A percentile compares a stretch with the other conserved stretches of the same genome.
Evolutionary conservation across 1,284 basidiomycete genomes (phyloP).

Genomic region (Austroboletus olivaceoglutinosus): DNA sequence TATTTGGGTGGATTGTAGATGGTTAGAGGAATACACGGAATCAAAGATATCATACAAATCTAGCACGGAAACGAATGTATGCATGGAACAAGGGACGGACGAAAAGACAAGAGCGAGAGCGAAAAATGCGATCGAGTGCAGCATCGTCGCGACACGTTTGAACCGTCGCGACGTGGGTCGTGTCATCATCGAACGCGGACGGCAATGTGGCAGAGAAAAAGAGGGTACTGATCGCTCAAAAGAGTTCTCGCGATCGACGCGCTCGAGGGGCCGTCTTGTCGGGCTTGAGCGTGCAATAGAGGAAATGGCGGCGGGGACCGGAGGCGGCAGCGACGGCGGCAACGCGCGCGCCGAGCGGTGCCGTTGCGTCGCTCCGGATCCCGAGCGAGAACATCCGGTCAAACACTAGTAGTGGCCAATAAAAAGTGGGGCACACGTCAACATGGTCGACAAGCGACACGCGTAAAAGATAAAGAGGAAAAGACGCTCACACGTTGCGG

Average conservation of each 20-base stretch:
- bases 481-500: conserved; percentile 63
- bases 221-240: neutral
- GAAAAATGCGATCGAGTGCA: neutral
- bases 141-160: too few species aligned
- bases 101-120: neutral
- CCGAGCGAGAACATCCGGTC: conserved; percentile 90
- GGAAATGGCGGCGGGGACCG: conserved; percentile 75
- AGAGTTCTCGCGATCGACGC: conserved; percentile 33
- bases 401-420: too few species aligned
- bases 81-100: neutral
- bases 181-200: neutral
- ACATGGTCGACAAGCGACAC: neutral
- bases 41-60: conserved; percentile 9
- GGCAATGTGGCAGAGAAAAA: neutral
- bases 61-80: neutral
- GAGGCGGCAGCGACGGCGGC: conserved; percentile 59
- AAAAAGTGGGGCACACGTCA: neutral
- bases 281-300: conserved; percentile 71
- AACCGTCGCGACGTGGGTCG: too few species aligned
- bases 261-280: conserved; percentile 42
- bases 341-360: conserved; percentile 59
- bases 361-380: conserved; percentile 65
- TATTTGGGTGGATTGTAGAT: conserved; percentile 6
- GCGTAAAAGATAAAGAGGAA: neutral
- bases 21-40: conserved; percentile 10